A percentile compares a stretch with the other conserved stretches of the same genome.
These are phyloP conservation scores for Gynostemma pentaphyllum DNA, from an alignment of 306 rosid genomes.

Conservation along the genomic window DNA sequence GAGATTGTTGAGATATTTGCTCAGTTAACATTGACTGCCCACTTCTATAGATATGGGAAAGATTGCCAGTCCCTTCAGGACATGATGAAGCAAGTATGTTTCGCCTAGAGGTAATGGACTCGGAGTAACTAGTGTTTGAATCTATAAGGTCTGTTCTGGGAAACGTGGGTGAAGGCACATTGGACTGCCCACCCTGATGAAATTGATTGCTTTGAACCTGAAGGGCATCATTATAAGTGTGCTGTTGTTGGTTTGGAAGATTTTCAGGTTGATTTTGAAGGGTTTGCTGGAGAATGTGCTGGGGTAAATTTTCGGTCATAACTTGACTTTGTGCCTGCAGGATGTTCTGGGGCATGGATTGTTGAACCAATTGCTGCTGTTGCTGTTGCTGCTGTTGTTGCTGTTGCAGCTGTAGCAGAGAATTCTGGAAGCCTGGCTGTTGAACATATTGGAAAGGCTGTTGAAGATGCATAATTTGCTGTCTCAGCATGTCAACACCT, in stretches of 20 bases:
- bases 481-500: conserved; percentile 54
- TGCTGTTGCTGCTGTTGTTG: conserved; percentile 20
- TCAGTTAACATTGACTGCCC: conserved; percentile 48
- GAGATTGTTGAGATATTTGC: conserved; percentile 53
- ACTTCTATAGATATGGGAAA: conserved; percentile 43
- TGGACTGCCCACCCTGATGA: conserved; percentile 53
- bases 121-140: conserved; percentile 40
- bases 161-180: conserved; percentile 53
- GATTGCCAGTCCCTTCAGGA: conserved; percentile 54
- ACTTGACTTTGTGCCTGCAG: conserved; percentile 45
- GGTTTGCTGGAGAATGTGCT: conserved; percentile 44
- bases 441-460: conserved; percentile 61
- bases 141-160: conserved; percentile 48
- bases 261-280: conserved; percentile 39
- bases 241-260: conserved; percentile 41
- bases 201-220: conserved; percentile 49
- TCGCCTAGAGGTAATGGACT: conserved; percentile 39
- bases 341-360: conserved; percentile 35
- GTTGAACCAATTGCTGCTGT: conserved; percentile 45
- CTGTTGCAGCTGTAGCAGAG: conserved; percentile 58
- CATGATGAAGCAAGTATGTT: conserved; percentile 44
- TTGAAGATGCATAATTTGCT: conserved; percentile 64
- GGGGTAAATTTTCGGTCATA: conserved; percentile 43
- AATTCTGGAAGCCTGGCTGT: conserved; percentile 42
- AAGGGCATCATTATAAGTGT: conserved; percentile 34